Evolutionary conservation across 139 green algal species (phyloP), one percentile per base, ranked within the genome.

Genomic region (Nannochloris sp.): DNA sequence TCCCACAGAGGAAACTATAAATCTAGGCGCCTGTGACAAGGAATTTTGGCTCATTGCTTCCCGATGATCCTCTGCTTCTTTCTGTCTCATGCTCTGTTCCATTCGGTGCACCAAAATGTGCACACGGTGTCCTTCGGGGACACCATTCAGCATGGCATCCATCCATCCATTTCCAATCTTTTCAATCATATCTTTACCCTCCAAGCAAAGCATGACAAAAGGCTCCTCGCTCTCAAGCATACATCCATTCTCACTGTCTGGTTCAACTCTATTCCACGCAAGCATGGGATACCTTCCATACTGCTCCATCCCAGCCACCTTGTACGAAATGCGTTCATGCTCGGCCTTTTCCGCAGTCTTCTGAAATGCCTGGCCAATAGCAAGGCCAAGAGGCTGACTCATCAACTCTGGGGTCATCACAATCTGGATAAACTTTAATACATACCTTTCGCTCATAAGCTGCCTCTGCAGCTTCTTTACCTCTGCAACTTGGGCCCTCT

Each of bases 161-260:
- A 59, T 31, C 25, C 20, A 17, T 31, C 25, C 25, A 14, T 59
- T 25, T 49, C 20, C n/a, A 8, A 76, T 64, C 9, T 23, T 56
- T 4, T 51, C 63, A n/a, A 76, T 40, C 16, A 76, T 63, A 30
- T 76, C 69, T 53, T 76, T 51, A 46, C 62, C 56, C 56, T 76
- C 60, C 11, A 66, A 55, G 33, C 33, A 66, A 9, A 66, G 10
- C 14, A 59, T 17, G 33, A 56, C n/a, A 23, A 49, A 45, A 43
- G 60, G 33, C 36, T 66, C 60, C 26, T 56, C n/a, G 10, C 33
- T 20, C 16, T 66, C 58, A n/a, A 64, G 31, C 58, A 56, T 31
- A 64, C n/a, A 45, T 45, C 13, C 40, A 4, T 31, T 25, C 9
- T 13, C 13, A 12, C 30, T 49, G 10, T 23, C 26, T 14, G 13